phyloP scores from a whole-genome alignment of 148 eudicot genomes.

The Pouteria glomerata region DNA sequence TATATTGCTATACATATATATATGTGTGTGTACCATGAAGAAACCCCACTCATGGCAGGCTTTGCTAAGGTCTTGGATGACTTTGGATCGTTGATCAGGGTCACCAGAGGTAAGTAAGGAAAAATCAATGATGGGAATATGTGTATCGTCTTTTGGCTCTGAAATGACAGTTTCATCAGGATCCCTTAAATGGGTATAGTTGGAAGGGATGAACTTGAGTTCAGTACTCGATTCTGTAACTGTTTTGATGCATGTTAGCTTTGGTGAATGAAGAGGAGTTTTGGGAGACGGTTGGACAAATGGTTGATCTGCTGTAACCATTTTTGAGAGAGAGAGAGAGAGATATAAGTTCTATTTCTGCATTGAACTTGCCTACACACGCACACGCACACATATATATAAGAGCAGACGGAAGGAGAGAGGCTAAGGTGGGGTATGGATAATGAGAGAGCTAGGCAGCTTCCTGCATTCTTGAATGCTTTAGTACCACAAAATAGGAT shows the following conservation, averaged over 20 bases:
- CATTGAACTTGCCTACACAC: too few relatives aligned
- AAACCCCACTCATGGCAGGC: slow-evolving; percentile 27
- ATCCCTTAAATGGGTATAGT: slow-evolving; percentile 5
- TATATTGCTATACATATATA: too few relatives aligned
- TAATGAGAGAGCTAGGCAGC: too few relatives aligned
- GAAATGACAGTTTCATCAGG: background rate
- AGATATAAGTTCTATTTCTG: too few relatives aligned
- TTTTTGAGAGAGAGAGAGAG: background rate
- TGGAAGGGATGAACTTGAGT: slow-evolving; percentile 13
- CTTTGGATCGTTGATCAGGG: slow-evolving; percentile 14
- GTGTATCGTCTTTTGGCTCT: too few relatives aligned
- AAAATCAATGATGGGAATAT: slow-evolving; percentile 5
- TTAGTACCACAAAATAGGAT: too few relatives aligned
- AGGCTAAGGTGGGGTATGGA: too few relatives aligned
- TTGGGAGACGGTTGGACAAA: background rate
- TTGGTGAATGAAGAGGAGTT: background rate
- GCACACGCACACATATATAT: too few relatives aligned
- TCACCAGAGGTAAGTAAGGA: slow-evolving; percentile 16
- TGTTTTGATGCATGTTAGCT: slow-evolving; percentile 4
- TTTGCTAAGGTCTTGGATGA: slow-evolving; percentile 9
- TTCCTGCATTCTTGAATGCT: too few relatives aligned
- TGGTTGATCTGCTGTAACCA: background rate
- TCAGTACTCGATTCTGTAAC: slow-evolving; percentile 13
- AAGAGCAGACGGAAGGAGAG: too few relatives aligned
- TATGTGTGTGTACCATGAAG: slow-evolving; percentile 19